These are phyloP conservation scores for Hericium rajendrae DNA, from an alignment of 768 basidiomycete species.

Conservation along the genomic window DNA sequence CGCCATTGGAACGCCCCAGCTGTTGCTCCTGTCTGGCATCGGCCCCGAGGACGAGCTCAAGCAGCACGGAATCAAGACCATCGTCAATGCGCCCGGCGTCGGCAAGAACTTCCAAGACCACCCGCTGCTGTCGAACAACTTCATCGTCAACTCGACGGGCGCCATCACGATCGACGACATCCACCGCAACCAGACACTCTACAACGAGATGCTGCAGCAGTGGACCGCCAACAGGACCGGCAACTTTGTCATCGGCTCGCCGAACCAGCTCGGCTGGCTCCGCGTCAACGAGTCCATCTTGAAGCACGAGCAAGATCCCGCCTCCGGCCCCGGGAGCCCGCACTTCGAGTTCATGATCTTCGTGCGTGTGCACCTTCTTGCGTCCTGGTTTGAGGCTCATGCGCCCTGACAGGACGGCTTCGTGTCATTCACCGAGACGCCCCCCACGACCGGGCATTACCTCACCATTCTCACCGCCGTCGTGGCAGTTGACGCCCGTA, in stretches of 20 bases:
- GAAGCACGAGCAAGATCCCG: not conserved
- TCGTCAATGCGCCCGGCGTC: not conserved
- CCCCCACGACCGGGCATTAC: slow-evolving; percentile 1
- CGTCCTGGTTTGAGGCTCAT: not conserved
- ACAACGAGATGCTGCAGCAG: not conserved
- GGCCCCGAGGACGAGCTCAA: not conserved
- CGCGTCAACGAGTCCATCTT: not conserved
- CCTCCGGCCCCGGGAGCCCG: not conserved
- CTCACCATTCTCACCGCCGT: slow-evolving; percentile 5
- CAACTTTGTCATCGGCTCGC: not conserved
- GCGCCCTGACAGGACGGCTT: not conserved
- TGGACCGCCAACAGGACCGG: not conserved
- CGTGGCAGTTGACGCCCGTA: slow-evolving; percentile 8
- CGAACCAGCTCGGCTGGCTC: slow-evolving; percentile 5
- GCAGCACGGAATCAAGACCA: not conserved
- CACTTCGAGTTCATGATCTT: slow-evolving; percentile 5
- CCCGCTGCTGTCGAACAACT: not conserved
- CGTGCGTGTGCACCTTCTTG: not conserved
- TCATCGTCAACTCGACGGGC: not conserved
- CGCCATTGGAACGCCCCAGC: not conserved
- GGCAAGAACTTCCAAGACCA: slow-evolving; percentile 3
- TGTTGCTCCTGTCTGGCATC: slow-evolving; percentile 1
- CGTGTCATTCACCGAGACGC: not conserved
- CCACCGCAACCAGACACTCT: not conserved
- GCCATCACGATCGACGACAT: slow-evolving; percentile 2